Evolutionary conservation across 345 rosid species (phyloP).

Genomic region (Gossypium bickii): DNA sequence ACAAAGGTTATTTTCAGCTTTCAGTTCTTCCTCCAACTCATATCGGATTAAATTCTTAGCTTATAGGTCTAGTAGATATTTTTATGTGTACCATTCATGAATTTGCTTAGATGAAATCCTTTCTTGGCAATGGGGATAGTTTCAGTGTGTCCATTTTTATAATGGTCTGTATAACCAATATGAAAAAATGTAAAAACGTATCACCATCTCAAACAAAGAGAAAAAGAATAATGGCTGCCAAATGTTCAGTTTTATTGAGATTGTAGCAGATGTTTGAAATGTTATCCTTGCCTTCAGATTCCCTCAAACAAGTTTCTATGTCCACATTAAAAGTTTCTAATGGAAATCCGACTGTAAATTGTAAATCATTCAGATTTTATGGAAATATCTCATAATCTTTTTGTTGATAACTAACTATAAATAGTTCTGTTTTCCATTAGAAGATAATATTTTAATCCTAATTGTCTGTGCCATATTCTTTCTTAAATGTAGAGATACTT

Average conservation of each 20-base stretch:
- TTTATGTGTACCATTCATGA: not conserved
- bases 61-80: not conserved
- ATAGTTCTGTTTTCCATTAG: constrained; percentile 2
- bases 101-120: not conserved
- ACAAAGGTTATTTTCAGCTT: not conserved
- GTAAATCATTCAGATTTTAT: not conserved
- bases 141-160: not conserved
- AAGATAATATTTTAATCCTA: not conserved
- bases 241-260: not conserved
- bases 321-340: not conserved
- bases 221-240: not conserved
- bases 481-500: constrained; percentile 49
- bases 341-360: not conserved
- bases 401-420: not conserved
- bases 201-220: not conserved
- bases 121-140: not conserved
- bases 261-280: not conserved
- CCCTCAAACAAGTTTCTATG: not conserved
- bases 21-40: not conserved
- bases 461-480: constrained; percentile 8
- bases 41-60: not conserved
- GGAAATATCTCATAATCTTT: not conserved
- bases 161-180: not conserved
- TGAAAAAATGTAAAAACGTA: not conserved
- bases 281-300: not conserved